Evolutionary conservation across 176 grass and related monocot species (phyloP), one percentile per base, ranked within the genome.

Genomic region (Eleusine coracana): DNA sequence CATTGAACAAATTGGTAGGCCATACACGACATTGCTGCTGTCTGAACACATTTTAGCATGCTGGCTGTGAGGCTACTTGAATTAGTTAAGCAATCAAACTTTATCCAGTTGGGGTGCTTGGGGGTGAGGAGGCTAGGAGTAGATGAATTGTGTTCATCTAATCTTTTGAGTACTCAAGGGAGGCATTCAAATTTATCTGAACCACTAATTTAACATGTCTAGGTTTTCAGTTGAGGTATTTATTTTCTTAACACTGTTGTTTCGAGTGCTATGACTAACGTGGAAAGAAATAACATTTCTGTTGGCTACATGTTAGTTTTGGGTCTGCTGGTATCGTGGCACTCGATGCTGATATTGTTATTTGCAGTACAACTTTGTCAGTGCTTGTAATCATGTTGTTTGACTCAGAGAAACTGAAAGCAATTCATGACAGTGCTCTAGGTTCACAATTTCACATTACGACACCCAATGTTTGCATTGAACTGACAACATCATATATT

Each of bases 31-130:
- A 4, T 54, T 55, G 34, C 21, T 85, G 41, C 51, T 16, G 18
- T 7, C 46, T 12, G 21, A 37, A 46, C 60, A 72, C 37, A 73
- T 66, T 88, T 76, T 83, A 73, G 56, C 73, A 11, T 44, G 50
- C 21, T 62, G 82, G 40, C 51, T 20, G 36, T 60, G 73, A 85
- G 41, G 77, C 56, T 85, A 29, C 56, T 76, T 65, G 48, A 83
- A 72, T 56, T 66, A n/a, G 34, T 16, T 36, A 52, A 82, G 38
- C 67, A 64, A 37, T 46, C 18, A 71, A 71, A 66, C 23, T 83
- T 65, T 42, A 71, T 78, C 42, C 68, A 82, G 41, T 21, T 77
- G 55, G 51, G 16, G 54, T 82, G 52, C 50, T 87, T 82, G 73
- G 54, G 65, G 18, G 17, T 77, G 66, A 21, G 20, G 51, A 6